phyloP scores from a whole-genome alignment of 2,329 filamentous ascomycete species.

The Teratosphaeria zuluensis region DNA sequence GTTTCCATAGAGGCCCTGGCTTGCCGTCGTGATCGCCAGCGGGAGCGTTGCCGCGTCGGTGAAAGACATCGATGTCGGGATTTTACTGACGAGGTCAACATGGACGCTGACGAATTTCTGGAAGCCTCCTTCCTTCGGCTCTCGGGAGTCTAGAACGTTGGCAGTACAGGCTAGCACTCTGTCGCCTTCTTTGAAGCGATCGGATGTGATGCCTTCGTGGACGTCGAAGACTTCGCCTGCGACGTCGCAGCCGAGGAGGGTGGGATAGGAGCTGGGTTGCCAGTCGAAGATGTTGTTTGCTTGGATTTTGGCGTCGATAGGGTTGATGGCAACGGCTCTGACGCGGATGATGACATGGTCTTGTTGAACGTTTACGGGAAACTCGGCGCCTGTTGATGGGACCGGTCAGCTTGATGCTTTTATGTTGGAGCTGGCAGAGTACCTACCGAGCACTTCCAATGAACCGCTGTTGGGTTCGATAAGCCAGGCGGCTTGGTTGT shows the following conservation, averaged over 20 bases:
- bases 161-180: conserved; percentile 23
- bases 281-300: conserved; percentile 19
- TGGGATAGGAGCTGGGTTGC: conserved; percentile 13
- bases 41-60: conserved; percentile 33
- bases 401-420: not conserved
- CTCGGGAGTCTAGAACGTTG: conserved; percentile 12
- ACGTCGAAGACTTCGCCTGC: conserved; percentile 29
- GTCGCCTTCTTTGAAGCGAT: conserved; percentile 26
- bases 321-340: conserved; percentile 29
- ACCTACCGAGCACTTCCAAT: not conserved
- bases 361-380: conserved; percentile 1
- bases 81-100: conserved; percentile 25
- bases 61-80: conserved; percentile 31
- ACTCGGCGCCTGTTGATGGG: not conserved
- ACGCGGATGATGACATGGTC: conserved; percentile 28
- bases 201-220: conserved; percentile 22
- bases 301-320: conserved; percentile 30
- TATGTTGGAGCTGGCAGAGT: not conserved
- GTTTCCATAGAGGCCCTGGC: conserved; percentile 26
- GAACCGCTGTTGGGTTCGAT: not conserved
- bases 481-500: not conserved
- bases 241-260: conserved; percentile 27
- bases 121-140: conserved; percentile 21
- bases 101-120: conserved; percentile 26
- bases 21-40: conserved; percentile 36